Evolutionary conservation across 2,329 filamentous ascomycete species (phyloP).

Genomic region (Colletotrichum higginsianum): DNA sequence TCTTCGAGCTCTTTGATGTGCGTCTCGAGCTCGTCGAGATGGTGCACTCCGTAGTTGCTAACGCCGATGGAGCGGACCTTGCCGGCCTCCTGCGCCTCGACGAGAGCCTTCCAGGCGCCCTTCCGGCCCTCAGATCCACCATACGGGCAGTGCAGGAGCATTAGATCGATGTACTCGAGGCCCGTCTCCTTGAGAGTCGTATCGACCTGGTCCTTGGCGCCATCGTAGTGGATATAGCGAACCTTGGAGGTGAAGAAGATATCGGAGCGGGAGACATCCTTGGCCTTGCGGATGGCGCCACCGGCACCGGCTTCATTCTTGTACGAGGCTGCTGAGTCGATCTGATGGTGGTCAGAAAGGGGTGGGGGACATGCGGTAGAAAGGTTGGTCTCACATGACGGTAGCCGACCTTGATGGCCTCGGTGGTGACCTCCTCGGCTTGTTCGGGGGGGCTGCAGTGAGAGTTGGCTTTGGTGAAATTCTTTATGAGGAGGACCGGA

Average conservation of each 20-base stretch:
- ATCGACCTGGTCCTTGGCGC: slow-evolving; percentile 74
- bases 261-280: slow-evolving; percentile 60
- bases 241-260: slow-evolving; percentile 73
- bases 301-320: slow-evolving; percentile 65
- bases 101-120: slow-evolving; percentile 73
- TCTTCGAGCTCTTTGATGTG: slow-evolving; percentile 74
- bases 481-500: background rate
- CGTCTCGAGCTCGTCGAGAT: slow-evolving; percentile 72
- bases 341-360: slow-evolving; percentile 50
- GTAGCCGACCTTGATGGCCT: slow-evolving; percentile 67
- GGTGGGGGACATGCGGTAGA: background rate
- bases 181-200: slow-evolving; percentile 73
- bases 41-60: slow-evolving; percentile 77
- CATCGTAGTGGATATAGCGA: slow-evolving; percentile 68
- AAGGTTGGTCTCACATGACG: slow-evolving; percentile 60
- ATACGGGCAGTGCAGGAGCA: slow-evolving; percentile 74
- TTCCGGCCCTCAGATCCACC: slow-evolving; percentile 70
- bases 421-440: slow-evolving; percentile 56
- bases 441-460: slow-evolving; percentile 51
- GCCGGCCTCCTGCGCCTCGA: slow-evolving; percentile 74
- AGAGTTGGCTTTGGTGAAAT: background rate
- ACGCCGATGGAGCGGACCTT: slow-evolving; percentile 74
- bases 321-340: slow-evolving; percentile 69
- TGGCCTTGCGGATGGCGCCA: slow-evolving; percentile 58
- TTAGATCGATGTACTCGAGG: slow-evolving; percentile 77